Percentiles rank a stretch among this genome's conserved stretches.
phyloP scores from a whole-genome alignment of 129 eudicot species.

The Centaurea solstitialis region DNA sequence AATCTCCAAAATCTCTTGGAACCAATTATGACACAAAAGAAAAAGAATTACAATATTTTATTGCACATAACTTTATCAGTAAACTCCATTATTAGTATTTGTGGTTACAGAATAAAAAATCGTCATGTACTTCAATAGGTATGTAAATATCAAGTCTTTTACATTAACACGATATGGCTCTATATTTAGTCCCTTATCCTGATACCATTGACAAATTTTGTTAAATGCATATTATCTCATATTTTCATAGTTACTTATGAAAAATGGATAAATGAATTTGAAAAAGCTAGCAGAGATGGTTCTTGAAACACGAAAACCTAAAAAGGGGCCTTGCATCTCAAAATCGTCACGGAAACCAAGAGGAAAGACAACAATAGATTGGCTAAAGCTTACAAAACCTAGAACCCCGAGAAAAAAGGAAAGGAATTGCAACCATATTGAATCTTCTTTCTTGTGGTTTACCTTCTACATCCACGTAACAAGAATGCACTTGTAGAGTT shows the following conservation, averaged over 20 bases:
- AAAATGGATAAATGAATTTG: not conserved
- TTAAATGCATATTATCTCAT: not conserved
- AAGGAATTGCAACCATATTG: not conserved
- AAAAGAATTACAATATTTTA: not conserved
- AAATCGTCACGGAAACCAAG: not conserved
- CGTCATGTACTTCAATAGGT: not conserved
- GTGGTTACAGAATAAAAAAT: not conserved
- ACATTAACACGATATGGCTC: not conserved
- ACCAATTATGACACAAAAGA: not conserved
- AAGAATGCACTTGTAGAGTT: not conserved
- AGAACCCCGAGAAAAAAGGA: not conserved
- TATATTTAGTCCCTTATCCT: not conserved
- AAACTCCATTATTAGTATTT: not conserved
- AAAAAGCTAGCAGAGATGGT: not conserved
- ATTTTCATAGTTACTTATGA: no score
- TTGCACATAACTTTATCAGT: not conserved
- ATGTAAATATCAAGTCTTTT: not conserved
- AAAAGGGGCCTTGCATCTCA: not conserved
- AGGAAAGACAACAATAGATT: not conserved
- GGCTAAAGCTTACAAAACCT: not conserved
- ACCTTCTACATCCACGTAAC: not conserved
- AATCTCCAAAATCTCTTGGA: not conserved
- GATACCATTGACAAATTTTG: not conserved
- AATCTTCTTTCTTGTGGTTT: not conserved
- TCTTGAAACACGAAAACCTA: not conserved